Conservation (phyloP, 768 basidiomycete species). For the Daedaleopsis nitida region DNA sequence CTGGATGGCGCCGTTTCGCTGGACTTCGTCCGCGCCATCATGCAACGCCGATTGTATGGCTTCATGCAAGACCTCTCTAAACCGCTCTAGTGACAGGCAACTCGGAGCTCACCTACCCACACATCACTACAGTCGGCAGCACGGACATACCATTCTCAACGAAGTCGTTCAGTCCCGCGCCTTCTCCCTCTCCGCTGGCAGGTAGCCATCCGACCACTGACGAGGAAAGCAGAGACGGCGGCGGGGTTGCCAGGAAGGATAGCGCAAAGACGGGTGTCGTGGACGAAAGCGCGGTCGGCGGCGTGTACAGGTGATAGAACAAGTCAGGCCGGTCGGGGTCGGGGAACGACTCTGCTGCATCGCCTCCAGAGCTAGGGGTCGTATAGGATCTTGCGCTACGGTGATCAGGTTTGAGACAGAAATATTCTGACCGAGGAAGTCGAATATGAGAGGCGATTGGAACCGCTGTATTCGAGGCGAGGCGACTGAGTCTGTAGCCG, state of each 20-base stretch:
- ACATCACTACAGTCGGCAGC: background rate
- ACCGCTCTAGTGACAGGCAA: slow-evolving; percentile 45
- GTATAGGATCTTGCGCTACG: background rate
- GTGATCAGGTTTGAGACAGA: background rate
- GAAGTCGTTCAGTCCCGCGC: slow-evolving; percentile 70
- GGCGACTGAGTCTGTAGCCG: no score
- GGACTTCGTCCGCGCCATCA: slow-evolving; percentile 65
- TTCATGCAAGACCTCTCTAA: slow-evolving; percentile 61
- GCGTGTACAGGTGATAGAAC: slow-evolving; percentile 65
- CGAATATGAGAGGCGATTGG: no score
- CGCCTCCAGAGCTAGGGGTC: background rate
- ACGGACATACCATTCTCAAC: slow-evolving; percentile 62
- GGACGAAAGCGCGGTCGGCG: slow-evolving; percentile 51
- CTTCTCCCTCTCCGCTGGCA: slow-evolving; percentile 40
- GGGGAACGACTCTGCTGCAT: slow-evolving; percentile 27
- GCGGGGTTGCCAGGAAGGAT: slow-evolving; percentile 57
- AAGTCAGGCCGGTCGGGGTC: slow-evolving; percentile 68
- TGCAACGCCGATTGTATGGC: slow-evolving; percentile 47
- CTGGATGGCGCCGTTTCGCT: slow-evolving; percentile 65
- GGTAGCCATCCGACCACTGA: slow-evolving; percentile 74
- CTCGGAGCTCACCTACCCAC: background rate
- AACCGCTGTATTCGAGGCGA: no score
- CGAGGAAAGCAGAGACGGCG: slow-evolving; percentile 46
- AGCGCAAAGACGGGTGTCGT: slow-evolving; percentile 58
- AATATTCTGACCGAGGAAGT: no score